Percentiles rank a stretch among this genome's conserved stretches.
These are phyloP conservation scores for Carex pumila DNA, from an alignment of 176 grass and related monocot genomes.

Conservation along the genomic window DNA sequence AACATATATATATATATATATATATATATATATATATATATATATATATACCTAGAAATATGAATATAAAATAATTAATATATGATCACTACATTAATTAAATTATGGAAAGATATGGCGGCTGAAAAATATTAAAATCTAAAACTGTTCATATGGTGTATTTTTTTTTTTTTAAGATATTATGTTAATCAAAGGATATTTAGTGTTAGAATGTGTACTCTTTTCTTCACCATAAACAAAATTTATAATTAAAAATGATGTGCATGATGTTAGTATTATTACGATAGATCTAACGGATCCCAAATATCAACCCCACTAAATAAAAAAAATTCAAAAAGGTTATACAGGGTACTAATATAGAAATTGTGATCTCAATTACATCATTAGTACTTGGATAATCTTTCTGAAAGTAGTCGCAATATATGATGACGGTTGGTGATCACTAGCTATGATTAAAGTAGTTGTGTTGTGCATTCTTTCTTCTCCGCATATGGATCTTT, in stretches of 20 bases:
- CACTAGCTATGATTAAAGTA: slow-evolving; percentile 14
- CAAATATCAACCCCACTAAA: background rate
- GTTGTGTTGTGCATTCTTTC: background rate
- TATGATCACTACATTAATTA: too few species aligned
- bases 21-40: too few species aligned
- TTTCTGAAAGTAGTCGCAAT: background rate
- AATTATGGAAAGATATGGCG: too few species aligned
- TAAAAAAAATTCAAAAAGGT: slow-evolving; percentile 1
- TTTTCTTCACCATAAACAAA: too few species aligned
- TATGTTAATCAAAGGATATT: too few species aligned
- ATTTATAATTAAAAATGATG: background rate
- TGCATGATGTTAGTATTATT: background rate
- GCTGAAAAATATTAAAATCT: too few species aligned
- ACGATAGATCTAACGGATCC: background rate
- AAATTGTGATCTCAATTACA: background rate
- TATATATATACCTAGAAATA: too few species aligned
- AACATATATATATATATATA: too few species aligned
- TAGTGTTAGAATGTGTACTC: too few species aligned
- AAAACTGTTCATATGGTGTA: too few species aligned
- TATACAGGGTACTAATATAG: background rate
- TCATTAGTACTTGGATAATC: slow-evolving; percentile 13
- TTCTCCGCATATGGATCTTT: background rate
- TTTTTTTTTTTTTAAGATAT: too few species aligned
- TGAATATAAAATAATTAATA: too few species aligned
- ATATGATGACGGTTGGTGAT: slow-evolving; percentile 14